Percentiles rank a stretch among this genome's conserved stretches.
Conservation (phyloP, 352 stramenopile genomes). For the Phytophthora idaei region DNA sequence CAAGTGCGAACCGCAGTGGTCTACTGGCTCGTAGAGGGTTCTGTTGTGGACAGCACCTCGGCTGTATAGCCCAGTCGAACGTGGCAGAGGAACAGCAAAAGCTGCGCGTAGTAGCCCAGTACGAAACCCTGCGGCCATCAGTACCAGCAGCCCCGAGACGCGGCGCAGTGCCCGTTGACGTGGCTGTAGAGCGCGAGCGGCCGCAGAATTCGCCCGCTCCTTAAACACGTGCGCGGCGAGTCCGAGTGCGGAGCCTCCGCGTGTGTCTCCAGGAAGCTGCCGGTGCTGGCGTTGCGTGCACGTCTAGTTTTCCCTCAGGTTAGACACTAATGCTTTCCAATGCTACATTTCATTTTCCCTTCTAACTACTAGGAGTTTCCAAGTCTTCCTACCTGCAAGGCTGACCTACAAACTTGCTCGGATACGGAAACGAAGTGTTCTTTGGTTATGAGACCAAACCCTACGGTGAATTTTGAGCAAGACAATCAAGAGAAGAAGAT, state of each 20-base stretch:
- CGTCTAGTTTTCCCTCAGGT: neutral
- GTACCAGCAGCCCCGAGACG: conserved; percentile 21
- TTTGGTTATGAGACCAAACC: neutral
- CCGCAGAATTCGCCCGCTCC: conserved; percentile 25
- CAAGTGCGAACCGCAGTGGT: too few relatives aligned
- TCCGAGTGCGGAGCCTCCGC: conserved; percentile 1
- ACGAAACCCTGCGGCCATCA: conserved; percentile 41
- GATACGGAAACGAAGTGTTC: neutral
- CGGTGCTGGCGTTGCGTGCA: conserved; percentile 38
- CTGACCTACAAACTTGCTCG: too few relatives aligned
- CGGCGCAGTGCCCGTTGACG: conserved; percentile 25
- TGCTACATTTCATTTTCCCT: too few relatives aligned
- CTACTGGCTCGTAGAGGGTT: conserved; percentile 5
- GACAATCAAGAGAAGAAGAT: neutral
- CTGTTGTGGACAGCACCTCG: conserved; percentile 50
- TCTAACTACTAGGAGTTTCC: too few relatives aligned
- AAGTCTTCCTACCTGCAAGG: too few relatives aligned
- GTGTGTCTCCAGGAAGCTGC: conserved; percentile 33
- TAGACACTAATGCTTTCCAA: too few relatives aligned
- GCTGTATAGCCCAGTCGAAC: conserved; percentile 63
- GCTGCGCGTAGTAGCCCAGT: conserved; percentile 71
- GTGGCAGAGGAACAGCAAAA: conserved; percentile 72
- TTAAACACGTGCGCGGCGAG: conserved; percentile 30
- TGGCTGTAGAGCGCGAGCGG: conserved; percentile 6
- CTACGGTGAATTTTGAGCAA: neutral